Evolutionary conservation across 805 yeast species (phyloP), one percentile per base, ranked within the genome.

Genomic region (Ogataea parapolymorpha): DNA sequence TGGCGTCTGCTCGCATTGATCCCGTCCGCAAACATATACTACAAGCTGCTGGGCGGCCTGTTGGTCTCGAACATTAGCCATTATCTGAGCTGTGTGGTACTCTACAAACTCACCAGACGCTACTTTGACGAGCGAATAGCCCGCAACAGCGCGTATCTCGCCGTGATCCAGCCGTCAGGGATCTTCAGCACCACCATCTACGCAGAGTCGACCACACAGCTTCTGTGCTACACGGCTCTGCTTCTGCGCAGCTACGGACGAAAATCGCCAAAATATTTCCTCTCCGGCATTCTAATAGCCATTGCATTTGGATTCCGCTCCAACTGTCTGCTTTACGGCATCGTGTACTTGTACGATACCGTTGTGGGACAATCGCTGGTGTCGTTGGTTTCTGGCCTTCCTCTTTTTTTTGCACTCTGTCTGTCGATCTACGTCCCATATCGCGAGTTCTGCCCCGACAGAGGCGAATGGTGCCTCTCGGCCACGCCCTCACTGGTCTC

Each of bases 391-490:
- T 70, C 85, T 2, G 98, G 98, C 0, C 37, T 64, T 5, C 57
- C 74, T 12, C 54, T 88, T 32, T 74, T 77, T 6, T 14, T 58
- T 0, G 62, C 75, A 2, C 65, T 85, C 9, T 35, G 77, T 0
- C 55, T 53, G 5, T 65, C 76, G 2, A 82, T 78, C 47, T 67
- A 68, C 39, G 39, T 67, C 2, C 85, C 89, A 2, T 89, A 79
- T 53, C 24, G 32, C 3, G 52, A 55, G 12, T 82, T 77, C 47
- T 93, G 99, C 58, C 85, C 88, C 1, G 72, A 62, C 11, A 65
- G 88, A 43, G 80, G 85, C 6, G 85, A 74, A 45, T 91, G 97
- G 97, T 91, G 99, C 59, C 45, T 65, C 11, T 49, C 65, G 4
- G 43, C 48, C 3, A 37, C 85, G 0, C 87, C 85, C 6, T 74